Conservation (phyloP, 163 green algal species). For the Chlorella variabilis region DNA sequence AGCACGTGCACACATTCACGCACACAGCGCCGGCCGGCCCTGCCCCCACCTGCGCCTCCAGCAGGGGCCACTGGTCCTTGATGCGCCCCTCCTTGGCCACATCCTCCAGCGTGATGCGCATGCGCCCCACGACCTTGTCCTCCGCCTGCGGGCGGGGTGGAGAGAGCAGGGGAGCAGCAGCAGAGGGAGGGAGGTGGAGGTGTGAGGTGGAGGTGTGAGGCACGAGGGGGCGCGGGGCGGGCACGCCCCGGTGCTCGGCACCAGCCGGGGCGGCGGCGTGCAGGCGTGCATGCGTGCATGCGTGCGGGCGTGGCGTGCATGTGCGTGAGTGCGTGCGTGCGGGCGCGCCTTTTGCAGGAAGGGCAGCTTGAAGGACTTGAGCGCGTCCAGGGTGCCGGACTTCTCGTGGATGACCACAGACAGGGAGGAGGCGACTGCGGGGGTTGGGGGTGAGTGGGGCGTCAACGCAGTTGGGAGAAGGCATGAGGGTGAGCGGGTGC, state of each 20-base stretch:
- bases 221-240: too few species aligned
- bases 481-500: neutral
- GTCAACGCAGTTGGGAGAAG: too few species aligned
- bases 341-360: constrained; percentile 30
- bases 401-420: constrained; percentile 29
- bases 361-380: constrained; percentile 42
- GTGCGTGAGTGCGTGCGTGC: too few species aligned
- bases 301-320: too few species aligned
- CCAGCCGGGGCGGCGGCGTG: too few species aligned
- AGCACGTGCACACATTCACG: neutral
- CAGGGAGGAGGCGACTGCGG: constrained; percentile 29
- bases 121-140: constrained; percentile 28
- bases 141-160: constrained; percentile 26
- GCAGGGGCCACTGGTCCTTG: constrained; percentile 31
- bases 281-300: too few species aligned
- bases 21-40: neutral
- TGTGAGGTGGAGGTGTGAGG: neutral
- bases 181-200: neutral
- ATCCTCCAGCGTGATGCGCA: constrained; percentile 21
- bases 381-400: constrained; percentile 29
- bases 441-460: neutral
- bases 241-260: too few species aligned
- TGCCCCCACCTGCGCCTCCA: constrained; percentile 28
- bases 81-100: constrained; percentile 32
- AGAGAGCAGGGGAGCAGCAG: neutral